Conservation (phyloP, 352 stramenopile genomes). For the Aphanomyces cochlioides region DNA sequence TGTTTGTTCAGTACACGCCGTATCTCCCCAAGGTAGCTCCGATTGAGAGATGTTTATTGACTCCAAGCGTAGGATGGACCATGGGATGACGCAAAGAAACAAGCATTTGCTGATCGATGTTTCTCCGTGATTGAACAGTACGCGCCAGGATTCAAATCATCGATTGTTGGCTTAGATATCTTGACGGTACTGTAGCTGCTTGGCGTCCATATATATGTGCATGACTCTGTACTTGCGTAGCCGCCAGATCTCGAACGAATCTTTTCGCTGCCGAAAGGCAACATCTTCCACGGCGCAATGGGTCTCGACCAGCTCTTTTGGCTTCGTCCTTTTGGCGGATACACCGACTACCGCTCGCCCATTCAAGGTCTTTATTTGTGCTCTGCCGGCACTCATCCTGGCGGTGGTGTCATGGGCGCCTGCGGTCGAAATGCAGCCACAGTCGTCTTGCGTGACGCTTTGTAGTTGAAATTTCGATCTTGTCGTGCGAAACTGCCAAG, state of each 20-base stretch:
- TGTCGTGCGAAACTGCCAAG: too few species aligned
- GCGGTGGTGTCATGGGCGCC: constrained; percentile 89
- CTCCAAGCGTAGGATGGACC: constrained; percentile 51
- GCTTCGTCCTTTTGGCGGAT: constrained; percentile 78
- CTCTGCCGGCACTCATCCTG: constrained; percentile 80
- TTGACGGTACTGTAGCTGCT: constrained; percentile 51
- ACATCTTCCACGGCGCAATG: constrained; percentile 90
- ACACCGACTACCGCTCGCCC: constrained; percentile 79
- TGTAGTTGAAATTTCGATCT: too few species aligned
- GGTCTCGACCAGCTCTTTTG: constrained; percentile 89
- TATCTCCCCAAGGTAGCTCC: constrained; percentile 67
- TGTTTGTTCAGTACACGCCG: constrained; percentile 90
- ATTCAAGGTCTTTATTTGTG: constrained; percentile 82
- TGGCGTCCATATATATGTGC: background rate
- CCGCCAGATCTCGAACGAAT: constrained; percentile 82
- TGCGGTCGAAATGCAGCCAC: constrained; percentile 80
- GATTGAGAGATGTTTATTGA: background rate
- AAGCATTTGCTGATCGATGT: constrained; percentile 73
- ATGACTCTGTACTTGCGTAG: constrained; percentile 30
- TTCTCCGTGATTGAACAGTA: constrained; percentile 86
- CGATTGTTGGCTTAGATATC: constrained; percentile 82
- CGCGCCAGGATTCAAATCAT: constrained; percentile 78
- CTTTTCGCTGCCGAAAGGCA: constrained; percentile 82
- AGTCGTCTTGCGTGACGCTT: constrained; percentile 66
- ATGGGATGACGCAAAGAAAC: constrained; percentile 75